phyloP scores from a whole-genome alignment of 2,329 filamentous ascomycete species.

The Hymenotorrendiella dingleyae region DNA sequence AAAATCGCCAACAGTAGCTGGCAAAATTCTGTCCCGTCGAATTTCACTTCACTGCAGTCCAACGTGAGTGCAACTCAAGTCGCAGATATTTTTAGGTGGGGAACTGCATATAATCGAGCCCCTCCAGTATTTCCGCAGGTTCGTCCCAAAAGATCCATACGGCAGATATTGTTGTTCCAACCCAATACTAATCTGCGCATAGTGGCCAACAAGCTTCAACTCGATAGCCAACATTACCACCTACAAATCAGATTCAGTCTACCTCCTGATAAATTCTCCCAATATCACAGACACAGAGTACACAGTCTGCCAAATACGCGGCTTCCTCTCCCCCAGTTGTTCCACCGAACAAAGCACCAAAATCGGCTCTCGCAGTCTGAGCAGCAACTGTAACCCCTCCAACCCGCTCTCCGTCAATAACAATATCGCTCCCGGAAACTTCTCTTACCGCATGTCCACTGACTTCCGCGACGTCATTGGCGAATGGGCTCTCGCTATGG shows the following conservation, averaged over 20 bases:
- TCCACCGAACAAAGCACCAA: constrained; percentile 6
- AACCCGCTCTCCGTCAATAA: background rate
- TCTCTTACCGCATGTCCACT: background rate
- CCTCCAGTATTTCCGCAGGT: constrained; percentile 8
- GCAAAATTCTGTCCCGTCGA: background rate
- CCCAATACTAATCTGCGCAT: background rate
- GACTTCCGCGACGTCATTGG: constrained; percentile 9
- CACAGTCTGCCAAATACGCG: constrained; percentile 9
- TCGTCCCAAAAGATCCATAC: no score
- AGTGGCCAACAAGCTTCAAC: constrained; percentile 9
- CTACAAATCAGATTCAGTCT: constrained; percentile 7
- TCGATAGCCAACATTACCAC: constrained; percentile 6
- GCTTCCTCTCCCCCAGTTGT: constrained; percentile 5
- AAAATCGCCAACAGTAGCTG: constrained; percentile 4
- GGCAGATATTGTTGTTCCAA: no score
- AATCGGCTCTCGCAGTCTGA: constrained; percentile 2
- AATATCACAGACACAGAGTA: constrained; percentile 11
- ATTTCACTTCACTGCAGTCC: background rate
- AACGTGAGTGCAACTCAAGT: constrained; percentile 6
- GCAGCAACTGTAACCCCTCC: background rate
- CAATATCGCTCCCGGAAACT: constrained; percentile 2
- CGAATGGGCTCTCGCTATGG: constrained; percentile 4
- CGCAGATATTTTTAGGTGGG: constrained; percentile 8
- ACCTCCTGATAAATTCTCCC: constrained; percentile 7
- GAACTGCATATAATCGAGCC: constrained; percentile 1